Conservation (phyloP, 179 eudicot genomes). For the Silene coronaria region DNA sequence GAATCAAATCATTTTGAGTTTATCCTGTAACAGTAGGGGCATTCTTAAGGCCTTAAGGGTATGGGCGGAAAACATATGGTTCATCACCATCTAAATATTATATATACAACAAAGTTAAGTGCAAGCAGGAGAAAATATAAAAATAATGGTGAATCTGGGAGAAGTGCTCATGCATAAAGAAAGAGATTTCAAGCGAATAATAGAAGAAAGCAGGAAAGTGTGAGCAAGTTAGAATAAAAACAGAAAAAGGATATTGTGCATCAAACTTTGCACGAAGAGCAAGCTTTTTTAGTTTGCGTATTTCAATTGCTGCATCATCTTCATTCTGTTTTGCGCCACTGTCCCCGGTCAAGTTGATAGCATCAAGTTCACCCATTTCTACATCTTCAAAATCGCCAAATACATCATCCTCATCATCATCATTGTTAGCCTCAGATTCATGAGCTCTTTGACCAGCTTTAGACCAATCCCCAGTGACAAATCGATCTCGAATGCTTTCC, state of each 20-base stretch:
- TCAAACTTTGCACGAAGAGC: conserved; percentile 93
- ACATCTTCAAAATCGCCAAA: conserved; percentile 88
- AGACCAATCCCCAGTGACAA: conserved; percentile 94
- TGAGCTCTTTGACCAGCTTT: conserved; percentile 65
- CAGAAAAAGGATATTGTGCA: conserved; percentile 75
- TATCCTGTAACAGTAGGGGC: background rate
- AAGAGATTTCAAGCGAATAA: background rate
- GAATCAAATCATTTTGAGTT: background rate
- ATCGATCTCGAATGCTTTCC: conserved; percentile 68
- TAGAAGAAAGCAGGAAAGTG: conserved; percentile 1
- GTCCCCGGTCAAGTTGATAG: conserved; percentile 24
- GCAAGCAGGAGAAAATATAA: background rate
- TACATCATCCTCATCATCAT: conserved; percentile 36
- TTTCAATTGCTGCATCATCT: conserved; percentile 35
- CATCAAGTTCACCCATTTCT: conserved; percentile 65
- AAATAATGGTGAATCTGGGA: background rate
- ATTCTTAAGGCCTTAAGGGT: background rate
- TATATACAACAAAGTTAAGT: background rate
- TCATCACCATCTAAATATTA: background rate
- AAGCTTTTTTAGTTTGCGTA: conserved; percentile 74
- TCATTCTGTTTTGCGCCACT: conserved; percentile 23
- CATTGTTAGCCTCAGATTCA: conserved; percentile 33
- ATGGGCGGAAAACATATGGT: background rate
- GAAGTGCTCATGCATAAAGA: background rate
- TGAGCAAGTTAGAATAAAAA: background rate